Evolutionary conservation across 2,329 filamentous ascomycete species (phyloP).

Genomic region (Alternaria burnsii): DNA sequence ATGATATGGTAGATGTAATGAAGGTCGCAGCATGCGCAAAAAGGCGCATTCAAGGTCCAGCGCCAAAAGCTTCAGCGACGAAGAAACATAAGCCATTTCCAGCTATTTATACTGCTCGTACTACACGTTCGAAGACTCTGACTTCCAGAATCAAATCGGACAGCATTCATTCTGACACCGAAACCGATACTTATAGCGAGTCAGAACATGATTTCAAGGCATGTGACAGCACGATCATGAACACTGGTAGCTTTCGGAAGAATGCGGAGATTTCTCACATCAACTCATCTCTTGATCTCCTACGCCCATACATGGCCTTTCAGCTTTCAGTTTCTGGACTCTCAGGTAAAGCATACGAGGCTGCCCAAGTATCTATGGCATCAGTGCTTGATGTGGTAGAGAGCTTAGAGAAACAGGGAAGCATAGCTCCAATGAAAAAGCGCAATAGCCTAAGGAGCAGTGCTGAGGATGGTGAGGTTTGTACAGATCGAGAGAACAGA

Average conservation of each 20-base stretch:
- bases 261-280: not conserved
- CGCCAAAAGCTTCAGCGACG: not conserved
- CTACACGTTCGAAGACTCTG: slow-evolving; percentile 2
- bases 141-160: not conserved
- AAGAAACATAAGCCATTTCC: not conserved
- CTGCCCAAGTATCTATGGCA: slow-evolving; percentile 1
- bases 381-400: not conserved
- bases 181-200: not conserved
- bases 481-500: not conserved
- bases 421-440: not conserved
- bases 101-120: not conserved
- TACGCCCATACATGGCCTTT: slow-evolving; percentile 10
- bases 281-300: not conserved
- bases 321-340: slow-evolving; percentile 8
- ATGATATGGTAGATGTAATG: not conserved
- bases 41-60: not conserved
- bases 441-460: not conserved
- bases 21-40: not conserved
- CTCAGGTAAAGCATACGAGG: not conserved
- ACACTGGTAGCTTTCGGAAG: not conserved
- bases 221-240: not conserved
- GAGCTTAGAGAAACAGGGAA: not conserved
- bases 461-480: not conserved
- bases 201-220: not conserved
- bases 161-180: not conserved